phyloP scores from a whole-genome alignment of 768 basidiomycete genomes.

The Kwoniella pini region DNA sequence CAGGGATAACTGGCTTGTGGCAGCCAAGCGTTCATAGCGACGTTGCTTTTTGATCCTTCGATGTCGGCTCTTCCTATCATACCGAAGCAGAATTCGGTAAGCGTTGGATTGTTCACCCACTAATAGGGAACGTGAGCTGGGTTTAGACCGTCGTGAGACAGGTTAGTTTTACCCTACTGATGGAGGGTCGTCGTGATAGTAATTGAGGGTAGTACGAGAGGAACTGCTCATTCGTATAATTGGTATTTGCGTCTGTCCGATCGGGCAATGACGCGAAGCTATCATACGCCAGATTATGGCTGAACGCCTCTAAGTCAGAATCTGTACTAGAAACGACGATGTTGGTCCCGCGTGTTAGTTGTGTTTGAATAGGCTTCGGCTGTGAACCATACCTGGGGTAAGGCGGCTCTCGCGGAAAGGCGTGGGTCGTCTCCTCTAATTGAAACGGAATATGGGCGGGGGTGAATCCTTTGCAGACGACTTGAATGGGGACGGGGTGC shows the following conservation, averaged over 20 bases:
- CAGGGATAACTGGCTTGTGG: slow-evolving; percentile 79
- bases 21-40: slow-evolving; percentile 75
- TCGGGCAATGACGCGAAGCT: slow-evolving; percentile 69
- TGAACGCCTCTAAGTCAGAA: slow-evolving; percentile 82
- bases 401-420: slow-evolving; percentile 60
- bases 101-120: slow-evolving; percentile 76
- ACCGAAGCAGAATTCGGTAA: slow-evolving; percentile 74
- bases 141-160: slow-evolving; percentile 60
- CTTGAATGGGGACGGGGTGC: slow-evolving; percentile 68
- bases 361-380: slow-evolving; percentile 69
- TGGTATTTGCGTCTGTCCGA: slow-evolving; percentile 68
- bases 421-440: slow-evolving; percentile 59
- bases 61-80: slow-evolving; percentile 79
- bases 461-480: slow-evolving; percentile 76
- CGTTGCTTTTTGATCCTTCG: slow-evolving; percentile 78
- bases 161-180: slow-evolving; percentile 85
- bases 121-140: slow-evolving; percentile 73
- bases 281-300: slow-evolving; percentile 81
- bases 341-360: slow-evolving; percentile 67
- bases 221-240: slow-evolving; percentile 80
- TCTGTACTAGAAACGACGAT: slow-evolving; percentile 74
- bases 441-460: slow-evolving; percentile 64
- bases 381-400: slow-evolving; percentile 66
- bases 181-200: slow-evolving; percentile 72
- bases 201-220: slow-evolving; percentile 81